phyloP scores from a whole-genome alignment of 306 rosid genomes.

The Amphicarpaea edgeworthii region DNA sequence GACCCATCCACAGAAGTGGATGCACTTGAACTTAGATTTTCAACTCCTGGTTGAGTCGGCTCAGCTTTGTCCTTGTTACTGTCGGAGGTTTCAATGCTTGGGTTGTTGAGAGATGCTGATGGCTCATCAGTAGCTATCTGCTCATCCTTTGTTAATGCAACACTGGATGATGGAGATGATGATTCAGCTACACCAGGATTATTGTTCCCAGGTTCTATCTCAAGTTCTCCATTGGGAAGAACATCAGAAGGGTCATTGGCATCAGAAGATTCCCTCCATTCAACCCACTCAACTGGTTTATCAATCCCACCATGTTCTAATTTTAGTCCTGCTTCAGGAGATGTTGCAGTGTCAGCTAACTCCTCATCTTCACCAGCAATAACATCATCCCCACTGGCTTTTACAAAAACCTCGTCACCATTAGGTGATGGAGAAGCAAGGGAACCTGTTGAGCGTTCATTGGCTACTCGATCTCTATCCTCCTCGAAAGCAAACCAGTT shows the following conservation, averaged over 20 bases:
- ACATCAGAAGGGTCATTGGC: conserved; percentile 64
- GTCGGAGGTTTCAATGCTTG: conserved; percentile 38
- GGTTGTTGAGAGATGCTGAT: conserved; percentile 41
- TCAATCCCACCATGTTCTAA: conserved; percentile 67
- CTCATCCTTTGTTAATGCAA: conserved; percentile 48
- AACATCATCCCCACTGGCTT: conserved; percentile 58
- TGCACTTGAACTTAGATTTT: conserved; percentile 42
- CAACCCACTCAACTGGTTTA: conserved; percentile 97
- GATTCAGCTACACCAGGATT: conserved; percentile 55
- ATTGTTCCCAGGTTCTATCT: conserved; percentile 52
- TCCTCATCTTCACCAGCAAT: conserved; percentile 81
- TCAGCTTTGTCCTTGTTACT: conserved; percentile 4
- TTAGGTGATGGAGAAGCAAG: conserved; percentile 78
- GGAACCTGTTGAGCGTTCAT: conserved; percentile 76
- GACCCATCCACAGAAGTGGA: not conserved
- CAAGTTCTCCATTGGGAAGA: conserved; percentile 76
- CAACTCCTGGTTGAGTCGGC: conserved; percentile 50
- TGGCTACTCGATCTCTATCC: conserved; percentile 63
- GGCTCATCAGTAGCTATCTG: conserved; percentile 52
- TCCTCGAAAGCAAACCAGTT: conserved; percentile 99
- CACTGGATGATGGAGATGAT: conserved; percentile 59
- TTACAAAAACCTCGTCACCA: conserved; percentile 57
- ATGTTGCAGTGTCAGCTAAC: conserved; percentile 81
- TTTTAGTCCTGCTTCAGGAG: conserved; percentile 65
- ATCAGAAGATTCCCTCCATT: conserved; percentile 97